Evolutionary conservation across 2,329 filamentous ascomycete genomes (phyloP), one percentile per base, ranked within the genome.

Genomic region (Fusarium armeniacum): DNA sequence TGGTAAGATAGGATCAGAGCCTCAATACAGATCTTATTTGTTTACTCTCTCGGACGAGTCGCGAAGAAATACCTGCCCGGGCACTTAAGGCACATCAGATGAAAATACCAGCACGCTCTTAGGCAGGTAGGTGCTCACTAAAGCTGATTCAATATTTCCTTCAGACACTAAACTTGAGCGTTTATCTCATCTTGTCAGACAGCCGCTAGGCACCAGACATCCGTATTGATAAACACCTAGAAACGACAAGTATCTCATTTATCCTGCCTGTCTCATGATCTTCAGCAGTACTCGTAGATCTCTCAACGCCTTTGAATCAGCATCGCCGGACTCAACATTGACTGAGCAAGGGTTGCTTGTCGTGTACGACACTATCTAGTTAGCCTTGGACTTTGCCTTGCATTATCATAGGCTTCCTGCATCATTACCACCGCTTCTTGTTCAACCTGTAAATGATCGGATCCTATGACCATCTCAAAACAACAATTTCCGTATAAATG

Each of bases 391-490:
- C 32, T 50, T 51, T 16, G 47, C 33, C 45, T 20, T 45, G 26
- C 43, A 61, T 58, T 40, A 55, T 62, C 33, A 44, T 45, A 44
- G 50, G 64, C 45, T 56, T 53, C 56, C 51, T 58, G 47, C 52
- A 63, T 65, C 49, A 55, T 36, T 38, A 51, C 58, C 55, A 51
- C 47, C 35, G 40, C 63, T 56, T 52, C 44, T 53, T 46, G 22
- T 52, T 46, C 20, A 45, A 45, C 24, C 24, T 56, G 55, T 49
- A 33, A 43, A 46, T 38, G 36, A 41, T 28, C 9, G 28, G 28
- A 28, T 52, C 40, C 33, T 16, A 36, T 35, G 30, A 33, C 32
- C 15, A 20, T 43, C 7, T 20, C 41, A 46, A 41, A 32, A 53
- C 41, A 33, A 24, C n/a, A 26, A 26, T 20, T 18, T 40, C 8